Evolutionary conservation across 2,329 filamentous ascomycete genomes (phyloP).

Genomic region (Cadophora sp.): DNA sequence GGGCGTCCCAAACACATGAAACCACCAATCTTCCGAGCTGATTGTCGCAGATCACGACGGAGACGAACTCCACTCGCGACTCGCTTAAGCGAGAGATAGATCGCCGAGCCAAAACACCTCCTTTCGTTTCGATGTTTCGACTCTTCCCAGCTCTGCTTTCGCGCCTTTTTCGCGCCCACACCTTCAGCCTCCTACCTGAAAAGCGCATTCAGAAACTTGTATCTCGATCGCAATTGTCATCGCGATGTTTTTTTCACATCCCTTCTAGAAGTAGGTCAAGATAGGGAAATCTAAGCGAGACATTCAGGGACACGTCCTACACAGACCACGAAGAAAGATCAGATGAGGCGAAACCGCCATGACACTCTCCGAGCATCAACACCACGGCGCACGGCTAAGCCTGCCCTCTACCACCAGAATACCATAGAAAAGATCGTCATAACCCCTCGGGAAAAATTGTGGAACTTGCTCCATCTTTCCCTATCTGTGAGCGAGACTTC

Average conservation of each 20-base stretch:
- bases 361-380: slow-evolving; percentile 14
- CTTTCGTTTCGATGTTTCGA: slow-evolving; percentile 13
- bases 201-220: neutral
- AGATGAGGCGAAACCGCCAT: slow-evolving; percentile 20
- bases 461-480: neutral
- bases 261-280: neutral
- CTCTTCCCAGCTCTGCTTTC: neutral
- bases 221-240: neutral
- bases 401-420: neutral
- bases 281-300: neutral
- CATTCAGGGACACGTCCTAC: neutral
- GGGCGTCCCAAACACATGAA: neutral
- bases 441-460: neutral
- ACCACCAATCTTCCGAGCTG: neutral
- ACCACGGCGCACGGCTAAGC: slow-evolving; percentile 8
- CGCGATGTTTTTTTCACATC: neutral
- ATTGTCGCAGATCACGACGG: slow-evolving; percentile 11
- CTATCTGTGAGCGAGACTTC: neutral
- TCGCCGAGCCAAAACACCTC: slow-evolving; percentile 10
- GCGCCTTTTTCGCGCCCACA: neutral
- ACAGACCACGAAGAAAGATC: neutral
- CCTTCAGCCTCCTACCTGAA: neutral
- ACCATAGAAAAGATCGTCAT: neutral
- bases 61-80: neutral
- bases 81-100: slow-evolving; percentile 4